Conservation (phyloP, 2,329 filamentous ascomycete genomes). For the Phialocephala sp. region DNA sequence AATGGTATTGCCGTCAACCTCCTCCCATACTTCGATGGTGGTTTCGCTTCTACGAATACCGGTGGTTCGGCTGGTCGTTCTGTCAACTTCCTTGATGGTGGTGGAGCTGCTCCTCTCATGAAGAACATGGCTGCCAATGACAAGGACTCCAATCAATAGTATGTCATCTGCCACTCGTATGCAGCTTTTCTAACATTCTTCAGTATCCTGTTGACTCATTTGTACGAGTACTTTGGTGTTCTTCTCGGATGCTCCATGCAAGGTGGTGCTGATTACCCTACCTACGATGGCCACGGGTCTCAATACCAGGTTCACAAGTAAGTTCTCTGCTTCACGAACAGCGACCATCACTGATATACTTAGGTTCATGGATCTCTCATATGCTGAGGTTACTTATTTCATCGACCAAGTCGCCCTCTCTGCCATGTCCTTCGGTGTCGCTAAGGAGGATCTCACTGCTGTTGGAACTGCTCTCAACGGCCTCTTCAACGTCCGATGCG, state of each 20-base stretch:
- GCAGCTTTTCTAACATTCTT: conserved; percentile 16
- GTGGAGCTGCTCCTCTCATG: conserved; percentile 59
- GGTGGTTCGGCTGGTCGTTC: conserved; percentile 52
- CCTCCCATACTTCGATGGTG: conserved; percentile 64
- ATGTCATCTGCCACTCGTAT: conserved; percentile 8
- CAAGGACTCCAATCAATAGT: conserved; percentile 61
- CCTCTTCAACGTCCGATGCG: conserved; percentile 59
- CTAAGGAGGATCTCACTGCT: conserved; percentile 54
- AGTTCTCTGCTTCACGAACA: not conserved
- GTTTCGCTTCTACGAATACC: conserved; percentile 58
- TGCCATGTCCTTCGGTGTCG: conserved; percentile 63
- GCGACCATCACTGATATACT: conserved; percentile 14
- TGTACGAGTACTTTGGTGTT: conserved; percentile 66
- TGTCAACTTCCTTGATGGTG: conserved; percentile 67
- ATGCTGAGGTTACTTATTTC: conserved; percentile 61
- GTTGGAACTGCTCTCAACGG: conserved; percentile 56
- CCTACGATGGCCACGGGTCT: conserved; percentile 52
- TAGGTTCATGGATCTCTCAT: conserved; percentile 61
- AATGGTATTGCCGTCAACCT: conserved; percentile 60
- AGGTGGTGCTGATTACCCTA: conserved; percentile 54
- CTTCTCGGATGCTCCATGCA: conserved; percentile 61
- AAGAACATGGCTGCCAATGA: conserved; percentile 60
- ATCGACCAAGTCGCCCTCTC: conserved; percentile 62
- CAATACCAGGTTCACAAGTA: conserved; percentile 60
- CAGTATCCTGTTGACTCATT: conserved; percentile 60